phyloP scores from a whole-genome alignment of 2,329 filamentous ascomycete species.

The Paracorniculantispora psalliotae region DNA sequence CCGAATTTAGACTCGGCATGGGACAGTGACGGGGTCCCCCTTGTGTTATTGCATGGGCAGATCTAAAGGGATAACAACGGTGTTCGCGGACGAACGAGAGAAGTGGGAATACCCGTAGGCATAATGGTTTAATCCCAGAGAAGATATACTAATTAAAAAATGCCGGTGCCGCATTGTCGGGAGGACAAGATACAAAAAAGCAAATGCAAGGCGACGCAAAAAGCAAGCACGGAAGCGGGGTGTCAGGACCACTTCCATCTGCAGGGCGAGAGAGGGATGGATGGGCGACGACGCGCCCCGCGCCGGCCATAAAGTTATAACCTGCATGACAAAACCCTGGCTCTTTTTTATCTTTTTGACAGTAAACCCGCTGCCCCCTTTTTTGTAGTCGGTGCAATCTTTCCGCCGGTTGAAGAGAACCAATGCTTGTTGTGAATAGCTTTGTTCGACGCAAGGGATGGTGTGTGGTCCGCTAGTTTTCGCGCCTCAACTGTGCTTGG shows the following conservation, averaged over 20 bases:
- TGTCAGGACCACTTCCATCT: neutral
- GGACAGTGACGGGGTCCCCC: neutral
- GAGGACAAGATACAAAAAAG: neutral
- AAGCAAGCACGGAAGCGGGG: neutral
- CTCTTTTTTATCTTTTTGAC: neutral
- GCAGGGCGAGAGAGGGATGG: neutral
- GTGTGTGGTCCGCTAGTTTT: neutral
- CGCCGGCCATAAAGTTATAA: neutral
- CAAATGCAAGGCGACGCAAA: constrained; percentile 4
- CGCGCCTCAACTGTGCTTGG: neutral
- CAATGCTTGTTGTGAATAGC: neutral
- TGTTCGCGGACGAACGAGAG: neutral
- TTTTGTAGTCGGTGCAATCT: neutral
- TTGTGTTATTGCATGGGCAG: constrained; percentile 2
- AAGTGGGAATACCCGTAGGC: neutral
- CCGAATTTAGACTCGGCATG: neutral
- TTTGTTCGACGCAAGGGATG: neutral
- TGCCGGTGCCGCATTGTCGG: constrained; percentile 1
- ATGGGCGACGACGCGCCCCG: neutral
- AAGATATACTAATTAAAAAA: too few species aligned
- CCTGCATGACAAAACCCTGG: neutral
- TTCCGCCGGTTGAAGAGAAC: neutral
- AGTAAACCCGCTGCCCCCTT: neutral
- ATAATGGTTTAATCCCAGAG: too few species aligned
- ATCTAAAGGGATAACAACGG: neutral